Evolutionary conservation across 2,329 filamentous ascomycete genomes (phyloP), one percentile per base, ranked within the genome.

Genomic region (Septoria linicola): DNA sequence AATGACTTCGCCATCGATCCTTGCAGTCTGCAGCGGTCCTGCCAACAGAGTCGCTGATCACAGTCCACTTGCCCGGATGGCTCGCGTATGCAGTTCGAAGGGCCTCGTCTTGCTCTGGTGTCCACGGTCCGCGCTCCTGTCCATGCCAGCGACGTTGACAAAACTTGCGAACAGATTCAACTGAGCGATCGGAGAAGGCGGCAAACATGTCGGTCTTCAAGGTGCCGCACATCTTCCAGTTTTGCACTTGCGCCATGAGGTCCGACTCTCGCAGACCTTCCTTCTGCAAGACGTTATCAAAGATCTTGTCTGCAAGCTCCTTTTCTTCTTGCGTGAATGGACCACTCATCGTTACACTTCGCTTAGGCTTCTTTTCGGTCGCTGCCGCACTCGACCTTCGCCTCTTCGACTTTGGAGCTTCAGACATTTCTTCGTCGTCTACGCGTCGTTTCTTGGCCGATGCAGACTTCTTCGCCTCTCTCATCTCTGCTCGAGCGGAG

Each of bases 1-100:
- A 70, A 60, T 85, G 83, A 60, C 88, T 86, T 32, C 83, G 77
- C 73, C 84, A 88, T 3, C 86, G 81, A 65, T 89, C 85, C 43
- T 85, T 79, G 45, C 84, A 76, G 63, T 89, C 85, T 53, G 82
- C 79, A 0, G 80, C 75, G 32, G 82, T 78, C 4, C 87, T 82
- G 55, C 83, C 83, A 57, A 88, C 77, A 17, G 80, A 58, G n/a
- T 75, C 72, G 0, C 77, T 81, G 57, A 90, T 85, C 21, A 74
- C 59, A 8, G 76, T 76, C 83, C 85, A 90, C 52, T 81, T 79
- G 13, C 73, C 76, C 1, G 76, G 75, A 41, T 79, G 67, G n/a
- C 68, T 55, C 2, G 75, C 69, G 43, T 78, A 73, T 4, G 80
- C 66, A 1, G 70, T 56, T 3, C 63, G 69, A 5, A 88, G 68